These are phyloP conservation scores for Cladosporium oxysporum DNA, from an alignment of 2,329 filamentous ascomycete species.

Conservation along the genomic window DNA sequence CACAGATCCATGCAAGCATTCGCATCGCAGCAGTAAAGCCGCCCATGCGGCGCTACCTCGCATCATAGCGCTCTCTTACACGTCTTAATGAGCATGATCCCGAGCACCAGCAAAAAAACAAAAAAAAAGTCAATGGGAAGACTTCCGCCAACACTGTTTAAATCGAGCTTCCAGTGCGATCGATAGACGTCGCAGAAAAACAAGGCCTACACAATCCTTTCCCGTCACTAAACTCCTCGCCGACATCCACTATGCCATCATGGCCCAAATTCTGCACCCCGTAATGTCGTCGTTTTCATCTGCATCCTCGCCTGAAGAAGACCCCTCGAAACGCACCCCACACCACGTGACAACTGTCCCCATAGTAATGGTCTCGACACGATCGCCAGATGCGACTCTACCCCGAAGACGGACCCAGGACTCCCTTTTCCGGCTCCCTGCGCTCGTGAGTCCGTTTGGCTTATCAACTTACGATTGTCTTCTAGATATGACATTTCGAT, in stretches of 20 bases:
- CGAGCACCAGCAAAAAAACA: not conserved
- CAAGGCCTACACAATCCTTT: not conserved
- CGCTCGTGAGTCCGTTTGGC: not conserved
- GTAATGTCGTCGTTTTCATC: constrained; percentile 6
- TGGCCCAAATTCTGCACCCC: constrained; percentile 7
- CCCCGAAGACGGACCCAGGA: not conserved
- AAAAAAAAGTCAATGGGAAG: not conserved
- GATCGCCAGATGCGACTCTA: not conserved
- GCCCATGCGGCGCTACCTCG: constrained; percentile 7
- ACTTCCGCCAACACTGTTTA: not conserved
- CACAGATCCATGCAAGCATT: not conserved
- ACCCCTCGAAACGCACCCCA: constrained; percentile 15
- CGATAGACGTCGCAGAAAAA: not conserved
- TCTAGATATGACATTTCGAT: not conserved
- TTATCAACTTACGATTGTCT: not conserved
- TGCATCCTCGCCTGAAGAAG: not conserved
- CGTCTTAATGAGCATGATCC: not conserved
- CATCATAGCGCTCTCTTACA: not conserved
- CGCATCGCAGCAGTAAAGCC: not conserved
- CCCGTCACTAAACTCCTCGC: not conserved
- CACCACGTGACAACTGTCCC: not conserved
- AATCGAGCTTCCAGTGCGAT: constrained; percentile 6
- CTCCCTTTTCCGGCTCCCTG: not conserved
- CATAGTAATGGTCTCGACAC: not conserved
- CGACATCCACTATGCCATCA: constrained; percentile 16